phyloP scores from a whole-genome alignment of 169 alveolate genomes.

The Plasmodium malariae region DNA sequence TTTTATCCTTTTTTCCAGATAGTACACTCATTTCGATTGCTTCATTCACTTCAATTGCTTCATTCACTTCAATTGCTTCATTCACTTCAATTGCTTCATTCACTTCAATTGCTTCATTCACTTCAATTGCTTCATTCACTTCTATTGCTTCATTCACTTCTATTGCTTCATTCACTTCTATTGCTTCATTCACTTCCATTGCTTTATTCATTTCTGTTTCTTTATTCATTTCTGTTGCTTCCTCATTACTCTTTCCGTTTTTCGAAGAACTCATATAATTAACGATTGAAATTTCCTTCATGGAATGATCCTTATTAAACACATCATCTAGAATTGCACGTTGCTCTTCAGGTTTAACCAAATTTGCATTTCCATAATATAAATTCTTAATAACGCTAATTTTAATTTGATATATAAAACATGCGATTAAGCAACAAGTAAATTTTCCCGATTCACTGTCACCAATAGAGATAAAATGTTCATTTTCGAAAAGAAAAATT shows the following conservation, averaged over 20 bases:
- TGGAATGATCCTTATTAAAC: neutral
- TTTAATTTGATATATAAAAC: conserved; percentile 76
- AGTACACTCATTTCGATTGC: too few species aligned
- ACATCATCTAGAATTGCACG: neutral
- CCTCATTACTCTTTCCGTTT: neutral
- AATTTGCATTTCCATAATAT: conserved; percentile 27
- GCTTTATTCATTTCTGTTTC: too few species aligned
- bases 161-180: too few species aligned
- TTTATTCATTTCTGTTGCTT: neutral
- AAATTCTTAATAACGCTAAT: conserved; percentile 71
- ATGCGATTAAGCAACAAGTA: conserved; percentile 72
- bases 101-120: neutral
- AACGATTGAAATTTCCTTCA: neutral
- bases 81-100: neutral
- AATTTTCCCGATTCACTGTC: conserved; percentile 62
- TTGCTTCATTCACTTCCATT: too few species aligned
- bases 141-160: neutral
- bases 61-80: neutral
- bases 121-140: neutral
- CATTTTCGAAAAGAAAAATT: conserved; percentile 75
- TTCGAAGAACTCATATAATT: neutral
- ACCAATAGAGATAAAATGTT: conserved; percentile 77
- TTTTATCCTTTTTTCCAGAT: neutral
- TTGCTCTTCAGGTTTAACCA: conserved; percentile 5
- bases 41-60: neutral